Percentiles rank a stretch among this genome's conserved stretches.
phyloP scores from a whole-genome alignment of 2,329 filamentous ascomycete species.

The Cytospora paraplurivora region DNA sequence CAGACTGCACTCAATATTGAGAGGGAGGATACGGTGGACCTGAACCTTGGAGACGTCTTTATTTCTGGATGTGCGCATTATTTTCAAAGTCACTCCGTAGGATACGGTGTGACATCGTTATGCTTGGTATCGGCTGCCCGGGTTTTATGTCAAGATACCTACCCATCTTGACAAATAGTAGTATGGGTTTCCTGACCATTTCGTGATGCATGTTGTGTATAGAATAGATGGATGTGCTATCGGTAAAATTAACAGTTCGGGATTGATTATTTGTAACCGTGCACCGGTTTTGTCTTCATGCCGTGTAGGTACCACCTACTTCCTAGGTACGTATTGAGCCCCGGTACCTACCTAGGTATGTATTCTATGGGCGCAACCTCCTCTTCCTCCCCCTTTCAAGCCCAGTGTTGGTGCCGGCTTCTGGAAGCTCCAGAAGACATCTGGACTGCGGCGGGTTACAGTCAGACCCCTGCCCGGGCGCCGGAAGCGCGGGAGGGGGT shows the following conservation, averaged over 20 bases:
- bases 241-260: neutral
- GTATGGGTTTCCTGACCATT: neutral
- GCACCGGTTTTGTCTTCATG: neutral
- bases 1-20: neutral
- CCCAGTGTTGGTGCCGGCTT: neutral
- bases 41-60: neutral
- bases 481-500: neutral
- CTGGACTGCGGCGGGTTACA: neutral
- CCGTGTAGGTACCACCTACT: neutral
- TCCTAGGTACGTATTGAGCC: no score
- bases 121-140: neutral
- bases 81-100: neutral
- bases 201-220: neutral
- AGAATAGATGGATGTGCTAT: neutral
- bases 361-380: neutral
- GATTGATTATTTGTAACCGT: neutral
- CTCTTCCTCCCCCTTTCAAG: neutral
- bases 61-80: neutral
- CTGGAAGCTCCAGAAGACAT: neutral
- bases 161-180: neutral
- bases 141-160: neutral
- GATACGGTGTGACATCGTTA: neutral
- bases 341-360: neutral
- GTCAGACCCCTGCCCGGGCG: constrained; percentile 5
- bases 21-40: neutral